Conservation (phyloP, 306 rosid species). For the Trifolium repens region DNA sequence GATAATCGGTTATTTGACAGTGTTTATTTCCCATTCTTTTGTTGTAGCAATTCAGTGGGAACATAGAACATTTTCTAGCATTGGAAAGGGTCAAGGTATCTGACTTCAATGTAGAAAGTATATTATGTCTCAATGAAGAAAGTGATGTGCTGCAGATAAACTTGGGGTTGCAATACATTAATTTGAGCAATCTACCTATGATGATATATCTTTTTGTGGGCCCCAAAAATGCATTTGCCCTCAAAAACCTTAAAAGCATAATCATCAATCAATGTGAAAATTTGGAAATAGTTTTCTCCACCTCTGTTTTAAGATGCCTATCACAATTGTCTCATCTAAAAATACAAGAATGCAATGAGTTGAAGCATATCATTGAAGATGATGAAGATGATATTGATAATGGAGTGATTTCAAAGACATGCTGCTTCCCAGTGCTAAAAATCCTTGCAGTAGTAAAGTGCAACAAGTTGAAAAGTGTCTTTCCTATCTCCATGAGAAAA, state of each 20-base stretch:
- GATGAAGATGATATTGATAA: conserved; percentile 17
- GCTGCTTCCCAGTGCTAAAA: conserved; percentile 16
- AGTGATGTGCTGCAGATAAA: neutral
- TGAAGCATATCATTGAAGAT: conserved; percentile 37
- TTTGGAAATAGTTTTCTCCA: conserved; percentile 11
- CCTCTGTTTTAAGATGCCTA: neutral
- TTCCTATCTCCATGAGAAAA: neutral
- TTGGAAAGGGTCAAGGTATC: neutral
- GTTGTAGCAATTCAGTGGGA: neutral
- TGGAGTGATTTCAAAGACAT: neutral
- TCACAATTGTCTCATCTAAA: neutral
- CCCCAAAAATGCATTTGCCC: neutral
- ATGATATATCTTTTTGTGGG: neutral
- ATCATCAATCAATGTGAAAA: neutral
- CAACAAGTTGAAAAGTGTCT: neutral
- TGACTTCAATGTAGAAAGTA: neutral
- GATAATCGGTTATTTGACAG: too few species aligned
- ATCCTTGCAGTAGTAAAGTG: fast-evolving
- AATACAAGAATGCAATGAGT: neutral
- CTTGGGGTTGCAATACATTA: neutral
- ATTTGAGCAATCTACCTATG: fast-evolving
- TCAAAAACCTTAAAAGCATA: neutral
- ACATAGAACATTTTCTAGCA: neutral
- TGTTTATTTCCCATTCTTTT: too few species aligned
- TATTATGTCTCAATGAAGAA: neutral